A percentile compares a stretch with the other conserved stretches of the same genome.
Evolutionary conservation across 129 eudicot genomes (phyloP).

Genomic region (Chrysanthemum seticuspe): DNA sequence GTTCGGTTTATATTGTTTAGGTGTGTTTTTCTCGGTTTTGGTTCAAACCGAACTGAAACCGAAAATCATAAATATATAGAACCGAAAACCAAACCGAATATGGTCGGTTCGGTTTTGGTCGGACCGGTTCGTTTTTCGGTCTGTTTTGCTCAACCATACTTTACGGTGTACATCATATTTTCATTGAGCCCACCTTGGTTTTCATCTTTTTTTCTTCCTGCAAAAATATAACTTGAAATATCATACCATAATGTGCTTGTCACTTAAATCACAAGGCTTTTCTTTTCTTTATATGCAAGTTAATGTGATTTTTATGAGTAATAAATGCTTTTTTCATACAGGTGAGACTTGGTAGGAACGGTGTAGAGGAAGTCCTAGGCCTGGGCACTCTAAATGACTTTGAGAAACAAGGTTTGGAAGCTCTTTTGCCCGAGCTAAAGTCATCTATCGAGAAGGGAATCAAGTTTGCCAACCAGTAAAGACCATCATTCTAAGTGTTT

Average conservation of each 20-base stretch:
- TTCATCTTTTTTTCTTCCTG: background rate
- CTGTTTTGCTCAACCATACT: no score
- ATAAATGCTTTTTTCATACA: slow-evolving; percentile 28
- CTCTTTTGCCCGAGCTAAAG: slow-evolving; percentile 68
- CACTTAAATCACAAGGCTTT: background rate
- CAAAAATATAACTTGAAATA: background rate
- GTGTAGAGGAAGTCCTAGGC: slow-evolving; percentile 88
- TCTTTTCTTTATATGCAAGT: background rate
- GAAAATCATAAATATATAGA: no score
- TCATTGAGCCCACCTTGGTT: background rate
- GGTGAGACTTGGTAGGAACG: slow-evolving; percentile 99
- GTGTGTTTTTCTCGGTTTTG: no score
- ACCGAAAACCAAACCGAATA: no score
- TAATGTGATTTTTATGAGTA: background rate
- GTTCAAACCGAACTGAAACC: no score
- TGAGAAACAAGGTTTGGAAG: slow-evolving; percentile 84
- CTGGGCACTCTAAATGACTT: slow-evolving; percentile 70
- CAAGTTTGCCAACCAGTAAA: slow-evolving; percentile 48
- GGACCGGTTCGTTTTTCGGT: no score
- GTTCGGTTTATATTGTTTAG: no score
- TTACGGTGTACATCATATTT: background rate
- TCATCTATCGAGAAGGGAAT: slow-evolving; percentile 93
- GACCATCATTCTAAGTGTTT: background rate
- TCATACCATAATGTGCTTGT: background rate
- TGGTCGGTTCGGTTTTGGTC: no score